Conservation (phyloP, 768 basidiomycete species). For the Amanita thiersii region DNA sequence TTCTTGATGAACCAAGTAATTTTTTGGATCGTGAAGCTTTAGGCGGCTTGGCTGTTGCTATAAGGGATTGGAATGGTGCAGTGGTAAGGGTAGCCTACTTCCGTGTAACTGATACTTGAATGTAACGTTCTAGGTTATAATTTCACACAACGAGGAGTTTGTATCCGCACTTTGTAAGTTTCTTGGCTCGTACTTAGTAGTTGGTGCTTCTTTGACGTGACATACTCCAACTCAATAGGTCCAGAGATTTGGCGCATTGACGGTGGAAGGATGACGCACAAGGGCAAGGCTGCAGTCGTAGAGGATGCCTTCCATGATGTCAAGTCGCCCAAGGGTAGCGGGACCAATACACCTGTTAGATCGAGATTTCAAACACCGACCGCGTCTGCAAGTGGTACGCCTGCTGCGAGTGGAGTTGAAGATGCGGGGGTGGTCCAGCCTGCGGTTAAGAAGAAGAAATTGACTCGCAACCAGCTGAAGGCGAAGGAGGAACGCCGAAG, state of each 20-base stretch:
- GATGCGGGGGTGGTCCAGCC: constrained; percentile 30
- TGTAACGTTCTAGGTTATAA: constrained; percentile 63
- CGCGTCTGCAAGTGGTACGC: constrained; percentile 66
- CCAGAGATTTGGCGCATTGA: constrained; percentile 96
- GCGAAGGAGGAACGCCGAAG: constrained; percentile 81
- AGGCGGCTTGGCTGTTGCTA: constrained; percentile 90
- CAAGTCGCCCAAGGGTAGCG: constrained; percentile 65
- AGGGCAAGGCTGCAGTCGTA: constrained; percentile 80
- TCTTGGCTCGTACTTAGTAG: constrained; percentile 8
- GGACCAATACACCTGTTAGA: constrained; percentile 59
- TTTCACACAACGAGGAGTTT: constrained; percentile 92
- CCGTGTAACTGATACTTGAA: constrained; percentile 8
- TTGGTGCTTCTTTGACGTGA: constrained; percentile 11
- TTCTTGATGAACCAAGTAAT: constrained; percentile 90
- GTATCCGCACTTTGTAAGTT: constrained; percentile 71
- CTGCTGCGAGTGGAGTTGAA: constrained; percentile 73
- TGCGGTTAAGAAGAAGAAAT: constrained; percentile 71
- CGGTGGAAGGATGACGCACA: constrained; percentile 72
- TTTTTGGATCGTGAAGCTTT: constrained; percentile 96
- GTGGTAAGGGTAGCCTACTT: constrained; percentile 46
- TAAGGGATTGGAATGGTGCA: constrained; percentile 91
- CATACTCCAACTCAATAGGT: constrained; percentile 31
- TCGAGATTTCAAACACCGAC: constrained; percentile 66
- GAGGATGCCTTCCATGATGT: constrained; percentile 77
- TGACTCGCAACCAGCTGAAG: constrained; percentile 85